Base-by-base conservation (phyloP, 148 eudicot species). In the Silene uniflora region DNA sequence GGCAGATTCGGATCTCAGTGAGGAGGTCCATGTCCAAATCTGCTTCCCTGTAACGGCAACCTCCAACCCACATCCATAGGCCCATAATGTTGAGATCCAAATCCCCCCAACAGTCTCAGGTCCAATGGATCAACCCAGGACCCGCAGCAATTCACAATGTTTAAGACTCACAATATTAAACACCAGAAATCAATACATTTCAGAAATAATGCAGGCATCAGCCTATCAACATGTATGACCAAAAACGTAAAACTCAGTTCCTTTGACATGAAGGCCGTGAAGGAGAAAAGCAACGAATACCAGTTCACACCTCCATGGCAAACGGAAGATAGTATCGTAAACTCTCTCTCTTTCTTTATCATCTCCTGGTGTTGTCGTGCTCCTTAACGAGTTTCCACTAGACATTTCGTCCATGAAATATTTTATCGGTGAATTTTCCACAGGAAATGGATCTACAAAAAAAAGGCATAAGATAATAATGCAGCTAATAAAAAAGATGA, bases 301-400 rank as follows among this genome's bases (percentile, higher is more conserved):
- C 96, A 92, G 84, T 83, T 95, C 98, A 83, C 97, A 92, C 77
- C 98, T 93, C 98, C 98, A 95, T 59, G 98, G 98, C 87, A 95
- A 85, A 78, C 93, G 96, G 72, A 95, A 95, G 79, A 92, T 95
- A 61, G 98, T 92, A 73, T 92, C 97, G 74, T 95, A 95, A 64
- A 95, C 97, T 80, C 87, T 89, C 85, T 92, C 96, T 64, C 98
- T 90, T 72, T 95, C 98, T 83, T 92, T 88, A 74, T 95, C 98
- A 85, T 87, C 87, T 69, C 91, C 97, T 79, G 82, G 73, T 60
- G 87, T 80, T 44, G 91, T 92, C 21, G 98, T 95, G 80, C 84
- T 90, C 87, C 89, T 81, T 74, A 95, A 82, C 24, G 98, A 89
- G 81, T 90, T 86, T 56, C 98, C 98, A 83, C 77, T 83, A 67